Conservation (phyloP, 495 filamentous ascomycete species). For the Xylaria telfairii region DNA sequence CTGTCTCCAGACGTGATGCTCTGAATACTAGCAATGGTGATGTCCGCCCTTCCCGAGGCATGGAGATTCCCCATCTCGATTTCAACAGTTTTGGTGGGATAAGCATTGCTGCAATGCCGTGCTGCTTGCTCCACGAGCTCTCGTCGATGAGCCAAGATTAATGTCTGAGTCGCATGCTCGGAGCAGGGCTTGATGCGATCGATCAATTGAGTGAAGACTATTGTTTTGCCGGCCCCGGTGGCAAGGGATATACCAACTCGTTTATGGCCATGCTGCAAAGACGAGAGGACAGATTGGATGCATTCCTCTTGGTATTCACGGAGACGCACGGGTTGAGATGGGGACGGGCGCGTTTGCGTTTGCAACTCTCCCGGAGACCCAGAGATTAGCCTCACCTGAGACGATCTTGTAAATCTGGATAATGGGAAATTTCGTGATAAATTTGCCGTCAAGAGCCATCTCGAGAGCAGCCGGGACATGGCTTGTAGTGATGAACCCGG, state of each 20-base stretch:
- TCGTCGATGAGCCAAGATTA: slow-evolving; percentile 89
- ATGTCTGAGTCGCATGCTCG: slow-evolving; percentile 69
- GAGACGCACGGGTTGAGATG: slow-evolving; percentile 55
- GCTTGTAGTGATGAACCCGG: slow-evolving; percentile 11
- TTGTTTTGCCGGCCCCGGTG: slow-evolving; percentile 93
- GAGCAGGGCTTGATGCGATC: slow-evolving; percentile 69
- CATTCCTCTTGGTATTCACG: slow-evolving; percentile 87
- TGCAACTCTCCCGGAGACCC: not conserved
- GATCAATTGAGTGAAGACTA: slow-evolving; percentile 97
- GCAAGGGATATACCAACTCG: slow-evolving; percentile 88
- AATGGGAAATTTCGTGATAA: slow-evolving; percentile 12
- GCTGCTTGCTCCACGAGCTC: slow-evolving; percentile 97
- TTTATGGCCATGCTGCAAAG: slow-evolving; percentile 75
- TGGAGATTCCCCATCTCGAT: slow-evolving; percentile 85
- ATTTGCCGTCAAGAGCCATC: slow-evolving; percentile 30
- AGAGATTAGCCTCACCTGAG: slow-evolving; percentile 33
- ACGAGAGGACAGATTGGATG: slow-evolving; percentile 80
- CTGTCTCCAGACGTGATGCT: slow-evolving; percentile 78
- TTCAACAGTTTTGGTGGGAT: slow-evolving; percentile 80
- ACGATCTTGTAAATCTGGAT: slow-evolving; percentile 10
- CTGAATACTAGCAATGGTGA: slow-evolving; percentile 89
- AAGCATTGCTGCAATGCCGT: slow-evolving; percentile 77
- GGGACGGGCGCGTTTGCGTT: too few species aligned
- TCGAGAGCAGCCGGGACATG: slow-evolving; percentile 34
- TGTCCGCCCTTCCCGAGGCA: slow-evolving; percentile 81